Base-by-base conservation (phyloP, 2,329 filamentous ascomycete genomes). In the Cryphonectria naterciae region DNA sequence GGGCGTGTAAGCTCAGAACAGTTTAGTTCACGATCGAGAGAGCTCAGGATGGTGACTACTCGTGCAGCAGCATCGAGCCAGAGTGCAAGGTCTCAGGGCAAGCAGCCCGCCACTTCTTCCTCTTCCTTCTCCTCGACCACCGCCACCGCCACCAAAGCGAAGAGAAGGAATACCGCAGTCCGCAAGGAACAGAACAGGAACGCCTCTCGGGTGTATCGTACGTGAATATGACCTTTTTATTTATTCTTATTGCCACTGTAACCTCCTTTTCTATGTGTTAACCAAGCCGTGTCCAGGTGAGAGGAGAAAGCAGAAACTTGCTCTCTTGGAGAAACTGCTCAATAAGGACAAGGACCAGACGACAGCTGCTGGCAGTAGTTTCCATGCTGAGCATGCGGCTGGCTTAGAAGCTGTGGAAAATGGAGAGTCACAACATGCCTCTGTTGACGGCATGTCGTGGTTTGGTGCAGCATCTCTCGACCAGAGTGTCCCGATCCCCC, bases 271-370 rank as follows among this genome's bases (percentile, higher is more conserved):
- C 5, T 28, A 39, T 19, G 37, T 37, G 65, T 74, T 75, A 65
- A 76, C 68, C 58, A 65, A 67, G 17, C 25, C 28, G 37, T 39
- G 25, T 49, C 35, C 54, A 84, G 82, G 82, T 54, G 81, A 83
- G 73, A 83, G 83, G 73, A 78, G 81, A 58, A 83, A 81, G 73
- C 81, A 83, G 74, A 84, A 81, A 73, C 76, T 84, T 49, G 81
- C 80, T 13, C 74, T 83, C 1, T 74, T 84, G 35, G 78, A 82
- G 65, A 78, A 82, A 52, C 75, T 84, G 28, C 74, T 83, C 8
- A 79, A 79, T 2, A 74, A 75, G 19, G 73, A 73, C n/a, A 32
- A 65, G 32, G 32, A 8, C 32, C 67, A 69, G n/a, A 17, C 52
- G 17, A 17, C 43, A 65, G 61, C 3, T 15, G 61, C 39, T 32